Evolutionary conservation across 1,139 yeast genomes (phyloP), one percentile per base, ranked within the genome.

Genomic region (Groenewaldozyma sp.): DNA sequence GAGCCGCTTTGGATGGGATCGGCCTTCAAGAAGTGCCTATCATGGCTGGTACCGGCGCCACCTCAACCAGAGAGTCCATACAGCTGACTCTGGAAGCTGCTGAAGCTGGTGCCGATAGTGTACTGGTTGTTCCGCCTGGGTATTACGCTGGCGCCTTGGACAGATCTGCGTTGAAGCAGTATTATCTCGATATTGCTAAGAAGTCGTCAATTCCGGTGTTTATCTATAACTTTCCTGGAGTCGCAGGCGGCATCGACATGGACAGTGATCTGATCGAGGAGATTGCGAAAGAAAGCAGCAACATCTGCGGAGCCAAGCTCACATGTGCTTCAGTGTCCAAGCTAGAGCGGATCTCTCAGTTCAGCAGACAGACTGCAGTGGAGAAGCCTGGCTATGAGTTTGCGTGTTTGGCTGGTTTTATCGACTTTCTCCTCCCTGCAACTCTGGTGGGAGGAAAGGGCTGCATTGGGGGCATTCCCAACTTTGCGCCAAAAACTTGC

Each of bases 231-330:
- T 70, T 64, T 48, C 74, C 74, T 11, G 73, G 71, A 9, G 71
- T 66, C 18, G 11, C 51, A 3, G 45, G 47, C 44, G 35, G 60
- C n/a, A 51, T 56, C 11, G 61, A 64, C 38, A 74, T 87, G 50
- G 95, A 86, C 54, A 93, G 84, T 55, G 71, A 71, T 45, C 73
- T 87, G 58, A 66, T 81, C 60, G 74, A 71, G 40, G 71, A 84
- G 5, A 62, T 88, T 43, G 65, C 86, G 1, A 28, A 24, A 14
- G 69, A 72, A 47, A 71, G 68, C 45, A 58, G 61, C 24, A 67
- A 69, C 39, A 65, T 70, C 33, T 65, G 66, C 27, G 74, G 73
- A 4, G 60, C 63, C 45, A 70, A 70, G 48, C 60, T 67, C 40
- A 64, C 72, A 16, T 67, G 70, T 49, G 66, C 62, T 46, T 64